Percentiles rank a stretch among this genome's conserved stretches.
Conservation (phyloP, 164 flowering plant genomes). For the Dillenia suffruticosa region DNA sequence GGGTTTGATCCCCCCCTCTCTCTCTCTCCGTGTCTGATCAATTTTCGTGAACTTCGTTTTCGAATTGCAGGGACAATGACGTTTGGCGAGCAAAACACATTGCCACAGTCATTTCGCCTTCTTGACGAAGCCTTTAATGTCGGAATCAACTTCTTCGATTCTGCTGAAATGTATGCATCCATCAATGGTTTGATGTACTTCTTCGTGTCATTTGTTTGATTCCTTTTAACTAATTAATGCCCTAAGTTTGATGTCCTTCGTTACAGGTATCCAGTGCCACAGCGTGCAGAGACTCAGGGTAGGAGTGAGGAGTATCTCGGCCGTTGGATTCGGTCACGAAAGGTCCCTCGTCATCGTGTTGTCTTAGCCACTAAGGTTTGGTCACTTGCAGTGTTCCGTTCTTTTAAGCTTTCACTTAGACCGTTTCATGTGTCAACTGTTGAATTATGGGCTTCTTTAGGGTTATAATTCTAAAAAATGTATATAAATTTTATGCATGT, state of each 20-base stretch:
- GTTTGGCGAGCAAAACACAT: slow-evolving; percentile 77
- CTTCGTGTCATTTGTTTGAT: background rate
- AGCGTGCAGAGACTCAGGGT: slow-evolving; percentile 74
- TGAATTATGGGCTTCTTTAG: too few relatives aligned
- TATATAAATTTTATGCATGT: background rate
- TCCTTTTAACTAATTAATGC: background rate
- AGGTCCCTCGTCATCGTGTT: slow-evolving; percentile 52
- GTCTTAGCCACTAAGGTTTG: slow-evolving; percentile 75
- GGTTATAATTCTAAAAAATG: background rate
- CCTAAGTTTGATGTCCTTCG: background rate
- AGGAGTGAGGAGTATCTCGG: slow-evolving; percentile 84
- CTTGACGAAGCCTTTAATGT: slow-evolving; percentile 62
- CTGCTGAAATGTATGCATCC: slow-evolving; percentile 70
- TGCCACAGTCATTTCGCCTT: slow-evolving; percentile 58
- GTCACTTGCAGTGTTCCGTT: too few relatives aligned
- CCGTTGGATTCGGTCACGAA: slow-evolving; percentile 56
- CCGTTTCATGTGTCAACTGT: too few relatives aligned
- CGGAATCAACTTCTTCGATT: slow-evolving; percentile 84
- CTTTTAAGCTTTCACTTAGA: too few relatives aligned
- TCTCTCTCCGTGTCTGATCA: background rate
- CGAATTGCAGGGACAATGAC: slow-evolving; percentile 70
- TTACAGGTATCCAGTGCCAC: slow-evolving; percentile 87
- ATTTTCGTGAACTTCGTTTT: background rate
- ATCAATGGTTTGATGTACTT: too few relatives aligned
- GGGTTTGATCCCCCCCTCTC: slow-evolving; percentile 25